Conservation (phyloP, 331 rosid genomes). For the Prunus yedoensis region DNA sequence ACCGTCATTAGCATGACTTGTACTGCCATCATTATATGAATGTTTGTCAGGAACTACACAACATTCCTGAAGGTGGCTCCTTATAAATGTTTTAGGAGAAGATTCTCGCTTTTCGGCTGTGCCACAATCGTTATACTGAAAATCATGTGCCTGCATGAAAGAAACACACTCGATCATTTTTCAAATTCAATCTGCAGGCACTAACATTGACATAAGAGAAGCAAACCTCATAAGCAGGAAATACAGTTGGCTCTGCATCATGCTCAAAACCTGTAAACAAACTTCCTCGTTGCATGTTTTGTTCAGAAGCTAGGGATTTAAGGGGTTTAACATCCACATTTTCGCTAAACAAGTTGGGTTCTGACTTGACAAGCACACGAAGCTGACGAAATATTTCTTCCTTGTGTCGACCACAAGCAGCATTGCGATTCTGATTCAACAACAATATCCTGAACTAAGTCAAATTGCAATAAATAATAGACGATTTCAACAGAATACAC, state of each 20-base stretch:
- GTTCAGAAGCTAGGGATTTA: constrained; percentile 23
- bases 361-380: constrained; percentile 56
- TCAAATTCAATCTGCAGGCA: neutral
- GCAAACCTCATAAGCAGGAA: constrained; percentile 49
- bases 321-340: constrained; percentile 20
- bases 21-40: constrained; percentile 28
- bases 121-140: constrained; percentile 35
- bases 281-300: constrained; percentile 26
- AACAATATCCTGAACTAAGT: constrained; percentile 43
- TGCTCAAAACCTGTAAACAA: constrained; percentile 31
- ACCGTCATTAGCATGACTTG: constrained; percentile 26
- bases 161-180: neutral
- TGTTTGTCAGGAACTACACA: constrained; percentile 31
- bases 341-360: constrained; percentile 37
- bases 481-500: constrained; percentile 1
- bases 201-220: constrained; percentile 6
- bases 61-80: constrained; percentile 37
- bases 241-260: constrained; percentile 34
- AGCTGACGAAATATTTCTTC: constrained; percentile 78
- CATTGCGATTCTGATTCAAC: constrained; percentile 76
- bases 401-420: constrained; percentile 71
- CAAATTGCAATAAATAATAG: constrained; percentile 25
- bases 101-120: constrained; percentile 42
- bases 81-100: constrained; percentile 29
- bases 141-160: constrained; percentile 27